phyloP scores from a whole-genome alignment of 768 basidiomycete species.

The Russula earlei region DNA sequence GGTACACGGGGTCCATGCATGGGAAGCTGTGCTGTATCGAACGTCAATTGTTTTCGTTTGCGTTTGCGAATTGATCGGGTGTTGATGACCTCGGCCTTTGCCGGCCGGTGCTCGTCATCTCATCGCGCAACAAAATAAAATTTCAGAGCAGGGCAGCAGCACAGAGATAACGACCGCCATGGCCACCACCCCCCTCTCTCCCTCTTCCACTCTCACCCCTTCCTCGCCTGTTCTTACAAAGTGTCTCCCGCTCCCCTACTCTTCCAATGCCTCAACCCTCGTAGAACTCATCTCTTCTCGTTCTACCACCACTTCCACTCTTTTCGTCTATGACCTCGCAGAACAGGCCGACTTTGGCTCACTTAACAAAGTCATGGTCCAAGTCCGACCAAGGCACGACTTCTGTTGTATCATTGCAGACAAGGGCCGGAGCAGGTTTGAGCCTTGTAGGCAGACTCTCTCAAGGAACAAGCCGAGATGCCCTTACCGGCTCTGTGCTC shows the following conservation, averaged over 20 bases:
- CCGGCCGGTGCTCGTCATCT: too few relatives aligned
- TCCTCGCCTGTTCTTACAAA: conserved; percentile 27
- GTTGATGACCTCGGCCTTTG: too few relatives aligned
- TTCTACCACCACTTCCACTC: conserved; percentile 44
- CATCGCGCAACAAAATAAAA: too few relatives aligned
- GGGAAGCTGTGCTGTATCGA: too few relatives aligned
- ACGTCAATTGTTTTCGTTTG: too few relatives aligned
- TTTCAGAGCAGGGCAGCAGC: too few relatives aligned
- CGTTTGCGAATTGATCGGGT: too few relatives aligned
- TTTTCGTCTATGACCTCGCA: conserved; percentile 79
- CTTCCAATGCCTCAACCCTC: conserved; percentile 46
- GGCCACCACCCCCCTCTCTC: conserved; percentile 23
- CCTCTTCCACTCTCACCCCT: conserved; percentile 29
- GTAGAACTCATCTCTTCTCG: conserved; percentile 63
- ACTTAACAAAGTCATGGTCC: conserved; percentile 58
- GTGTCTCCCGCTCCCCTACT: neutral
- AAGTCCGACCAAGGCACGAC: conserved; percentile 34
- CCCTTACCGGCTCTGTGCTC: conserved; percentile 46
- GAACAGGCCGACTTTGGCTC: conserved; percentile 77
- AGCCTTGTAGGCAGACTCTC: conserved; percentile 71
- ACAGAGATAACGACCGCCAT: neutral
- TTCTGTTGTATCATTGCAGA: conserved; percentile 63
- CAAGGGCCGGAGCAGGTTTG: conserved; percentile 76
- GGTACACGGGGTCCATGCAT: too few relatives aligned
- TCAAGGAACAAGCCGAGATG: conserved; percentile 67